These are phyloP conservation scores for Blastocystis sp. DNA, from an alignment of 352 stramenopile genomes.

Conservation along the genomic window DNA sequence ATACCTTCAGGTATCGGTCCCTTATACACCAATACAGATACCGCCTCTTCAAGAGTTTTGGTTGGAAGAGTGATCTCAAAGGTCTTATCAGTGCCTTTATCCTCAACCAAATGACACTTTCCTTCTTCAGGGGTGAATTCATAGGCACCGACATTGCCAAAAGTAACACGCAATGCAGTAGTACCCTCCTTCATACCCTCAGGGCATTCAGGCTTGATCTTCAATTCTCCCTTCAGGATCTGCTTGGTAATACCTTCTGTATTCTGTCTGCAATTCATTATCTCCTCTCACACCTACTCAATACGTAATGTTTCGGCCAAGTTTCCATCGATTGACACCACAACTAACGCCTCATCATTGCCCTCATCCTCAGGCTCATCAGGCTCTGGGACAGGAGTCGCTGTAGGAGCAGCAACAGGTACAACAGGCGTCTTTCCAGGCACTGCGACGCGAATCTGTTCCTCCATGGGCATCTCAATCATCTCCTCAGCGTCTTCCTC, in stretches of 20 bases:
- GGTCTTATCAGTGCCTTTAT: neutral
- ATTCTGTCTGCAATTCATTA: neutral
- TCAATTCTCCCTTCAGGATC: slow-evolving; percentile 12
- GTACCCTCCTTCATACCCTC: neutral
- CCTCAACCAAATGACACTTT: neutral
- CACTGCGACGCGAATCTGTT: neutral
- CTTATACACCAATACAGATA: slow-evolving; percentile 1
- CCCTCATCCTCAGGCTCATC: slow-evolving; percentile 3
- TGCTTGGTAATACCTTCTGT: neutral
- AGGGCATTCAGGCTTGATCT: neutral
- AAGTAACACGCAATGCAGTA: neutral
- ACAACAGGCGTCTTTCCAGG: neutral
- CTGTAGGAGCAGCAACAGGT: neutral
- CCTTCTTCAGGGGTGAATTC: slow-evolving; percentile 4
- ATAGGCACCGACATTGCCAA: neutral
- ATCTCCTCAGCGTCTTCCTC: slow-evolving; percentile 1
- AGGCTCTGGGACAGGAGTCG: neutral
- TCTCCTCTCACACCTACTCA: neutral
- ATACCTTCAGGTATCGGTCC: neutral
- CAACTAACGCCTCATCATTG: slow-evolving; percentile 4
- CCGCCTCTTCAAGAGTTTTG: neutral
- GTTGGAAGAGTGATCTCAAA: slow-evolving; percentile 11
- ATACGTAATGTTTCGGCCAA: neutral
- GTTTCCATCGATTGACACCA: slow-evolving; percentile 11
- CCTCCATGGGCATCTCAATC: neutral